Percentiles rank a stretch among this genome's conserved stretches.
Conservation (phyloP, 768 basidiomycete genomes). For the Mycena capillaripes region DNA sequence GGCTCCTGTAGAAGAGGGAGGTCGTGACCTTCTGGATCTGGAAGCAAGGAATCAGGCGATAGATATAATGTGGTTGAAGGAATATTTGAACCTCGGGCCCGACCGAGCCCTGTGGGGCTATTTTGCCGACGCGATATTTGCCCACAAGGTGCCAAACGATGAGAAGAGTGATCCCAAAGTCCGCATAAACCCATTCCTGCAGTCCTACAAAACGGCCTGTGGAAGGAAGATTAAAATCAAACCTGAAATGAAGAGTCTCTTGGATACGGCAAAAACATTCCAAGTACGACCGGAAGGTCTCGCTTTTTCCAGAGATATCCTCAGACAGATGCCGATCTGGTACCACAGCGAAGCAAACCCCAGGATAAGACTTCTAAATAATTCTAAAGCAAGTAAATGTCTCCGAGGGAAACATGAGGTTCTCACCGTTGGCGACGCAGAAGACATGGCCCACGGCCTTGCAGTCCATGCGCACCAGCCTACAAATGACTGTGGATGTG, state of each 20-base stretch:
- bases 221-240: background rate
- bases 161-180: background rate
- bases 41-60: slow-evolving; percentile 1
- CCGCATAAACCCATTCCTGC: background rate
- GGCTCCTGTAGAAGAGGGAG: background rate
- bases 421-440: background rate
- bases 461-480: background rate
- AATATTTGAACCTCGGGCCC: background rate
- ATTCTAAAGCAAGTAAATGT: background rate
- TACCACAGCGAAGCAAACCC: slow-evolving; percentile 11
- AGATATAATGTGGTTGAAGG: background rate
- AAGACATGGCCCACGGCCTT: background rate
- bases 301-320: background rate
- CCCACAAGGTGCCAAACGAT: slow-evolving; percentile 18
- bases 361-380: background rate
- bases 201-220: background rate
- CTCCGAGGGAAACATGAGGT: background rate
- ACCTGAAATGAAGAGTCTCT: background rate
- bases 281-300: background rate
- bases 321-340: background rate
- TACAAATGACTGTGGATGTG: no score
- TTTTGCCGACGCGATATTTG: slow-evolving; percentile 35
- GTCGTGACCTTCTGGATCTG: background rate
- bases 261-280: background rate
- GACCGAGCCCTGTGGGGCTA: slow-evolving; percentile 33